Evolutionary conservation across 495 filamentous ascomycete species (phyloP), one percentile per base, ranked within the genome.

Genomic region (Clohesyomyces aquaticus): DNA sequence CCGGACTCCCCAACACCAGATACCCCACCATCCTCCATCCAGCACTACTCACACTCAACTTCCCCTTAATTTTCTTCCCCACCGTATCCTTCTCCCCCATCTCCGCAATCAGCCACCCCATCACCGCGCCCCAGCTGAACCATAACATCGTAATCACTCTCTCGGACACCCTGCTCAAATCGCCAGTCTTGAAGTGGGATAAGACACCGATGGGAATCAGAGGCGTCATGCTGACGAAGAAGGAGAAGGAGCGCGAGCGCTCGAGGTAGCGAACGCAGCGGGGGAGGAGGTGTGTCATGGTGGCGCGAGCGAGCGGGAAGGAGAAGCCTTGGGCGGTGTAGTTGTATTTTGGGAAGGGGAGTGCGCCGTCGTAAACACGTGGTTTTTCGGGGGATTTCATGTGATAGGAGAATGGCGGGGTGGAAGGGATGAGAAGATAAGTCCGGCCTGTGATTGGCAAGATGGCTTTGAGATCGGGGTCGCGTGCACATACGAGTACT

Each of bases 131-230:
- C 59, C 48, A 61, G 4, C 32, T 25, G 0, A 61, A 35, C 61
- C 61, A 64, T 16, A 50, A 23, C 61, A 64, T 64, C 18, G 61
- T 64, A 21, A 35, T 9, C 6, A 28, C 51, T 19, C 21, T 38
- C 19, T 57, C 45, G 2, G 27, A 23, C 43, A 16, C 19, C 2
- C n/a, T 57, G 46, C 22, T 49, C 6, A 14, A 14, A 38, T 22
- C 25, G 10, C 51, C 51, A 12, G 41, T 28, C n/a, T 21, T 19
- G 51, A 64, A 64, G 25, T 25, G 16, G 0, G 61, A 56, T 1
- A 64, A 18, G 8, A 19, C 43, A 2, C 42, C 35, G 46, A 57
- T 64, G 14, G 42, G 41, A 28, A 48, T 29, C 21, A 64, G 18
- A 9, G 52, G 59, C 4, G 27, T 6, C 4, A 61, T 29, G 29